Percentiles rank a stretch among this genome's conserved stretches.
Evolutionary conservation across 208 protist species (phyloP).

Genomic region (Entamoeba invadens): DNA sequence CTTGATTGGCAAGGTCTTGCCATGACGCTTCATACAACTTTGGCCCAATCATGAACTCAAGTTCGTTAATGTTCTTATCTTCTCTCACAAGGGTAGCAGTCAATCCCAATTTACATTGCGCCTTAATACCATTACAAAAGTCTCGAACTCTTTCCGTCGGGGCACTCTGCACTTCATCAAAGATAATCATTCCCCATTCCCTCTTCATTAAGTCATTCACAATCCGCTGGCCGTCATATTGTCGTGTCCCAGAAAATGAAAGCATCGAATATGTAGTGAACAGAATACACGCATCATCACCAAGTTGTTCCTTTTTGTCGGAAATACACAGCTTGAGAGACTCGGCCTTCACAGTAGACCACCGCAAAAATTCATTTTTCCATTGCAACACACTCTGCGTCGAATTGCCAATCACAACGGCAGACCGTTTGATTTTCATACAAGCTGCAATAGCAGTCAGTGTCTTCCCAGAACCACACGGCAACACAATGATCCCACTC

Average conservation of each 20-base stretch:
- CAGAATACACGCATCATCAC: constrained; percentile 51
- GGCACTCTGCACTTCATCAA: constrained; percentile 89
- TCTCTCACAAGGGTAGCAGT: constrained; percentile 78
- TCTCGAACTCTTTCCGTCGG: constrained; percentile 20
- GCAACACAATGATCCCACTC: constrained; percentile 87
- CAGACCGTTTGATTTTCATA: constrained; percentile 73
- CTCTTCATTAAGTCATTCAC: constrained; percentile 12
- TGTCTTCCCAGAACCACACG: constrained; percentile 98
- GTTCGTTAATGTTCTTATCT: constrained; percentile 85
- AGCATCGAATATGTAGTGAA: constrained; percentile 97
- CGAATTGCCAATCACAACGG: constrained; percentile 68
- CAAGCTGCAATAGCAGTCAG: constrained; percentile 86
- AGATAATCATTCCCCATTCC: constrained; percentile 85
- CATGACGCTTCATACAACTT: constrained; percentile 96
- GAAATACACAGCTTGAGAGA: background rate
- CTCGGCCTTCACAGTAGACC: constrained; percentile 48
- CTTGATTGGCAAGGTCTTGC: constrained; percentile 74
- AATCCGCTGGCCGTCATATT: background rate
- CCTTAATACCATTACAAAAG: constrained; percentile 30
- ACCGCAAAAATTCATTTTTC: constrained; percentile 71
- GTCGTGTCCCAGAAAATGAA: constrained; percentile 52
- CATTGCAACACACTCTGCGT: constrained; percentile 82
- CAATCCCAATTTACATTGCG: constrained; percentile 88
- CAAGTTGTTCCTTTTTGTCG: constrained; percentile 28
- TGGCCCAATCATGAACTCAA: constrained; percentile 92